Base-by-base conservation (phyloP, 306 rosid species). In the Castanea mollissima region DNA sequence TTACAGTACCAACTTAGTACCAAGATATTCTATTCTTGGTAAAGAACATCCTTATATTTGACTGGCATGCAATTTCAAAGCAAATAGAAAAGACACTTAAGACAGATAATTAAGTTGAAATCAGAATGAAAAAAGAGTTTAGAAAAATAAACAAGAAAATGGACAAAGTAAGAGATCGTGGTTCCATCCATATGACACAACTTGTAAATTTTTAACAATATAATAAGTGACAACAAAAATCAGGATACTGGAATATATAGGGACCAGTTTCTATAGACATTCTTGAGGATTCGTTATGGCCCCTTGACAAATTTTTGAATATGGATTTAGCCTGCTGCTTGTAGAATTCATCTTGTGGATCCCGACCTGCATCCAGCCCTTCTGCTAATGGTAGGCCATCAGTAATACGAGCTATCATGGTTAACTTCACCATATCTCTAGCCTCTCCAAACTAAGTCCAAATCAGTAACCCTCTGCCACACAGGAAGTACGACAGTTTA, bases 251-350 rank as follows among this genome's bases (percentile, higher is more conserved):
- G 81, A 94, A 90, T 74, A 94, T 63, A 55, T 91, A 94, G 74
- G 98, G 96, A 46, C 97, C 97, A 19, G 91, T 92, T 85, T 94
- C 98, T 19, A 94, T 74, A 1, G 98, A 92, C 98, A 94, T 94
- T 89, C 97, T 92, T 15, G 98, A 94, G 69, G 98, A 83, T 77
- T 91, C 97, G 75, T 92, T 92, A 60, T 88, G 97, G 60, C 97
- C 89, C 80, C 87, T 87, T 68, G 98, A 91, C 51, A 92, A 89
- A 85, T 87, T 94, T 88, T 94, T 94, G 82, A 94, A 92, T 86
- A 94, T 67, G 38, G 97, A 85, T 87, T 94, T 94, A 77, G 88
- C 97, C 90, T 94, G 98, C 81, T 94, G 97, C 85, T 92, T 94
- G 86, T 88, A 94, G 78, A 87, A 87, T 51, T 94, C 82, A 76